A percentile compares a stretch with the other conserved stretches of the same genome.
Conservation (phyloP, 148 eudicot species). For the Euryodendron excelsum region DNA sequence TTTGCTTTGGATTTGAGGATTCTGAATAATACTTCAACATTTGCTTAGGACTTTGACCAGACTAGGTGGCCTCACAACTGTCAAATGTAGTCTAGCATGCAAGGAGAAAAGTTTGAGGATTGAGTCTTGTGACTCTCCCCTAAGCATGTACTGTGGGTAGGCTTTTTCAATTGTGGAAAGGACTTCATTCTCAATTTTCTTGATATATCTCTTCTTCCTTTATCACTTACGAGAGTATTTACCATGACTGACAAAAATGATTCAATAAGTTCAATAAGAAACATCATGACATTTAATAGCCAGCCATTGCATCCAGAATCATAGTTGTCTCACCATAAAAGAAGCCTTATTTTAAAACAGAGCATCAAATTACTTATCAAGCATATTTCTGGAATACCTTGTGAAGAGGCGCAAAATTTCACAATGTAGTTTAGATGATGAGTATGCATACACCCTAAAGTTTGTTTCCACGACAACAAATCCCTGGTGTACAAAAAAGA, state of each 20-base stretch:
- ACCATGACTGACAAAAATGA: not conserved
- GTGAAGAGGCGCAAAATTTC: conserved; percentile 95
- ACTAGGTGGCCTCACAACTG: not conserved
- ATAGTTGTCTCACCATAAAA: not conserved
- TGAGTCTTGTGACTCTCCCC: not conserved
- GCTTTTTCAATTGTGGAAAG: not conserved
- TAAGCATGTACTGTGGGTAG: not conserved
- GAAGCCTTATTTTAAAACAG: not conserved
- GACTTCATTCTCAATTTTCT: not conserved
- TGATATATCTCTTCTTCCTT: not conserved
- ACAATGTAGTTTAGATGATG: conserved; percentile 83
- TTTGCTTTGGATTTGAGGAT: not conserved
- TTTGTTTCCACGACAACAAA: conserved; percentile 94
- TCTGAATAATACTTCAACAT: not conserved
- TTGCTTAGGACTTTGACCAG: no score
- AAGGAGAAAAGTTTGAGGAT: not conserved
- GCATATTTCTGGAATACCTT: conserved; percentile 49
- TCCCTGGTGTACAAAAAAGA: conserved; percentile 52
- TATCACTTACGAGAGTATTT: not conserved
- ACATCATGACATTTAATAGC: not conserved
- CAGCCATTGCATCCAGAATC: not conserved
- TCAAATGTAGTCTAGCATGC: not conserved
- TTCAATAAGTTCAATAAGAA: not conserved
- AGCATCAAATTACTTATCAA: not conserved
- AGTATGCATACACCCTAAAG: conserved; percentile 89